Evolutionary conservation across 1,284 basidiomycete genomes (phyloP), one percentile per base, ranked within the genome.

Genomic region (Microbotryum saponariae): DNA sequence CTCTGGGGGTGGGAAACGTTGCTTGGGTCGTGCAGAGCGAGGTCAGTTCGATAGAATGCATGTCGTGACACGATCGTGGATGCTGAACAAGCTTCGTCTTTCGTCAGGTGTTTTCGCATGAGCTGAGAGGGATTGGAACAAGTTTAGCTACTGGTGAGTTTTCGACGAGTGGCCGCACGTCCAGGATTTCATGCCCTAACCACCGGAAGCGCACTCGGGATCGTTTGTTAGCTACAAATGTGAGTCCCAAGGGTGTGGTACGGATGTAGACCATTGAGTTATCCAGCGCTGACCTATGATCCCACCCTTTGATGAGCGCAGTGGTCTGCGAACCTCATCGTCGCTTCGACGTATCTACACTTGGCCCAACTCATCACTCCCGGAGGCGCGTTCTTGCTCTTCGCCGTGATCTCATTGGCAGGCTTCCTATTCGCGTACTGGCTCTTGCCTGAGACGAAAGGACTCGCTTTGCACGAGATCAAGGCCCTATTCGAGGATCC

Each of bases 1-100:
- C 88, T 0, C 60, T 71, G 16, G 60, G 87, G 1, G 75, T 87
- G 9, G 83, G 83, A 9, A 90, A 89, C 71, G 85, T 90, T 1
- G 88, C 89, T 0, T 91, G 88, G 88, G 60, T 68, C 33, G 56
- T 68, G 1, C 67, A 68, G 21, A 50, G 50, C 37, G 64, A 66
- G 52, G 62, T 66, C 27, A 51, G 60, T n/a, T 6, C 2, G 31
- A 31, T 9, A 8, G 31, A 16, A 42, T 42, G 12, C 5, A 42
- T 42, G 37, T 42, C 3, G 37, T 12, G 37, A 18, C 37, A 18
- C 1, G 37, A 18, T 42, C 1, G 37, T 42, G 37, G 12, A 42
- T 16, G 14, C 37, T 42, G 12, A 45, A 3, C 59, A 59, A 66
- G 20, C 21, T 54, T 16, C 14, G 14, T 27, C 52, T 21, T 6